A percentile compares a stretch with the other conserved stretches of the same genome.
Evolutionary conservation across 345 rosid genomes (phyloP).

Genomic region (Eucalyptus rudis): DNA sequence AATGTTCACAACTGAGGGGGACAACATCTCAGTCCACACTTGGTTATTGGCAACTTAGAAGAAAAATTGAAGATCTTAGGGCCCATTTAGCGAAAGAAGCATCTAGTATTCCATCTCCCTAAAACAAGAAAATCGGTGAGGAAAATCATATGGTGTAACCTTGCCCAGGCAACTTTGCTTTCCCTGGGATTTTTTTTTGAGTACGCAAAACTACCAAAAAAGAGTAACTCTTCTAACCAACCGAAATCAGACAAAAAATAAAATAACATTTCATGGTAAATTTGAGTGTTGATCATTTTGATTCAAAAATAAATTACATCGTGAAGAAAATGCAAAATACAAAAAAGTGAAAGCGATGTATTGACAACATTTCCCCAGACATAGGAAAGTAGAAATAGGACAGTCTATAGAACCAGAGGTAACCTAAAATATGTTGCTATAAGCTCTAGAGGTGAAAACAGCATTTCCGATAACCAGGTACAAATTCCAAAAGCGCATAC

Average conservation of each 20-base stretch:
- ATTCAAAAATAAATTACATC: not conserved
- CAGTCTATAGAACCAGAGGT: not conserved
- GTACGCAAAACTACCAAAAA: not conserved
- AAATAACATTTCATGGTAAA: not conserved
- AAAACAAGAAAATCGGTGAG: not conserved
- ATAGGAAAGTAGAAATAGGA: not conserved
- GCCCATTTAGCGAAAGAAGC: not conserved
- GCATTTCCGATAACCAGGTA: not conserved
- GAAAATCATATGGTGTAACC: not conserved
- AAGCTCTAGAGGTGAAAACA: not conserved
- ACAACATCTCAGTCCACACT: not conserved
- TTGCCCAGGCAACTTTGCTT: not conserved
- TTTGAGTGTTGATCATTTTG: not conserved
- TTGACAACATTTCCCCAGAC: not conserved
- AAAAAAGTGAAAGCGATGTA: not conserved
- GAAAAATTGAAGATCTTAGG: not conserved
- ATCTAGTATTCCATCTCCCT: not conserved
- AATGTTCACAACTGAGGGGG: not conserved
- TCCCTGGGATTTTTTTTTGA: not conserved
- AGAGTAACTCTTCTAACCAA: not conserved
- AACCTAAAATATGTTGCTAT: not conserved
- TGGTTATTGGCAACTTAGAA: not conserved
- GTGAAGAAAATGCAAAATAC: not conserved
- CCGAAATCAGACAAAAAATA: not conserved
- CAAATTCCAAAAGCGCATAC: slow-evolving; percentile 3